These are phyloP conservation scores for Persicaria tinctoria DNA, from an alignment of 148 eudicot species.

Conservation along the genomic window DNA sequence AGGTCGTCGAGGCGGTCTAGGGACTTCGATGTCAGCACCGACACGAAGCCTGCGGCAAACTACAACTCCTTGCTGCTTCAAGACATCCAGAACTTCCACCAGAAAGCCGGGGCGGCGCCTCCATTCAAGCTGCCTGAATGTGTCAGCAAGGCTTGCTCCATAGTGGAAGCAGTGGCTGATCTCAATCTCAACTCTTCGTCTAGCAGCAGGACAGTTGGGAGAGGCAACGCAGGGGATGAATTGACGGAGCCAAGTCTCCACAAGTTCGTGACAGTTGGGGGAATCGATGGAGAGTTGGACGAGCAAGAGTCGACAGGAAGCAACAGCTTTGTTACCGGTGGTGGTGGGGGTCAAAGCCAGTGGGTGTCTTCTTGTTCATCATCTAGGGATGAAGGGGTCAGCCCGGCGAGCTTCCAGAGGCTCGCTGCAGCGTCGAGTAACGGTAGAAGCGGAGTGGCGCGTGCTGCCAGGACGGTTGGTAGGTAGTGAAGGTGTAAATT, in stretches of 20 bases:
- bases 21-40: slow-evolving; percentile 65
- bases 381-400: slow-evolving; percentile 44
- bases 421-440: not conserved
- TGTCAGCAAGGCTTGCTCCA: slow-evolving; percentile 69
- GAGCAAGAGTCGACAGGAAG: slow-evolving; percentile 78
- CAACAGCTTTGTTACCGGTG: slow-evolving; percentile 45
- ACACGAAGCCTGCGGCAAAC: slow-evolving; percentile 34
- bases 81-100: slow-evolving; percentile 93
- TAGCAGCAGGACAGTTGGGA: slow-evolving; percentile 20
- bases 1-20: slow-evolving; percentile 75
- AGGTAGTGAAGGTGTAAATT: not conserved
- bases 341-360: slow-evolving; percentile 25
- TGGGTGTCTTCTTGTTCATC: slow-evolving; percentile 42
- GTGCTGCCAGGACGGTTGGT: not conserved
- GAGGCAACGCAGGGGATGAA: slow-evolving; percentile 50
- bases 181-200: slow-evolving; percentile 42
- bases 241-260: slow-evolving; percentile 72
- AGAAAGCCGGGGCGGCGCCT: slow-evolving; percentile 31
- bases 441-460: not conserved
- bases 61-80: slow-evolving; percentile 63
- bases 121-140: slow-evolving; percentile 54
- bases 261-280: slow-evolving; percentile 74
- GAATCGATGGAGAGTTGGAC: slow-evolving; percentile 27
- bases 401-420: slow-evolving; percentile 9
- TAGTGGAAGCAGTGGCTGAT: slow-evolving; percentile 91